Evolutionary conservation across 345 rosid species (phyloP), one percentile per base, ranked within the genome.

Genomic region (Populus alba): DNA sequence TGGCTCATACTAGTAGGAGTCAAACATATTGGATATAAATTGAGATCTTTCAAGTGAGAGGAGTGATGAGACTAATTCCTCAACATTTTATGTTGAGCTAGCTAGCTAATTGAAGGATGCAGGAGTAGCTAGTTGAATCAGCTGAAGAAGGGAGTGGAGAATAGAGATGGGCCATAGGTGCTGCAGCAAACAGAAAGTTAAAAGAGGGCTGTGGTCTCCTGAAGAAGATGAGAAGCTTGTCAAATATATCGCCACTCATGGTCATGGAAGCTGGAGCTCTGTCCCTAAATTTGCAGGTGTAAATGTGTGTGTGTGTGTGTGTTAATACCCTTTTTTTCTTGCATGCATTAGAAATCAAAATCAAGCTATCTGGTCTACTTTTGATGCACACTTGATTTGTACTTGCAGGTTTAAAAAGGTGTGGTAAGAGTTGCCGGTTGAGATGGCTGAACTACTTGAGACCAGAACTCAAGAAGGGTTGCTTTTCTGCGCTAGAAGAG

Each of bases 231-330:
- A 88, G 45, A 90, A 83, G 89, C 92, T 90, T 69, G 79, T 88
- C 73, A 85, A 83, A 59, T 83, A 88, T 73, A 87, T 90, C 84
- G 89, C 93, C 57, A 31, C 86, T 67, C 83, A 87, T 67, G 96
- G 93, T 75, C 93, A 91, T 85, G 90, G 92, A 12, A 87, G 91
- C 75, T 91, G 96, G 96, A 91, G 96, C 70, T 87, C 91, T n/a
- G 91, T 91, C 83, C 93, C 96, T 15, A 90, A 86, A 83, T 91
- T 85, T 75, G 92, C 96, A 22, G 93, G 92, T 47, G 15, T 47
- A 4, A 4, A 47, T 91, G 79, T 16, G 49, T 57, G 8, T 1
- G 38, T 17, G 51, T 59, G 10, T 29, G 31, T 7, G 31, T 35
- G 6, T 20, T 35, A 20, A 13, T 62, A 38, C 59, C 59, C 8